Evolutionary conservation across 2,329 filamentous ascomycete species (phyloP), one percentile per base, ranked within the genome.

Genomic region (Pseudogymnoascus destructans): DNA sequence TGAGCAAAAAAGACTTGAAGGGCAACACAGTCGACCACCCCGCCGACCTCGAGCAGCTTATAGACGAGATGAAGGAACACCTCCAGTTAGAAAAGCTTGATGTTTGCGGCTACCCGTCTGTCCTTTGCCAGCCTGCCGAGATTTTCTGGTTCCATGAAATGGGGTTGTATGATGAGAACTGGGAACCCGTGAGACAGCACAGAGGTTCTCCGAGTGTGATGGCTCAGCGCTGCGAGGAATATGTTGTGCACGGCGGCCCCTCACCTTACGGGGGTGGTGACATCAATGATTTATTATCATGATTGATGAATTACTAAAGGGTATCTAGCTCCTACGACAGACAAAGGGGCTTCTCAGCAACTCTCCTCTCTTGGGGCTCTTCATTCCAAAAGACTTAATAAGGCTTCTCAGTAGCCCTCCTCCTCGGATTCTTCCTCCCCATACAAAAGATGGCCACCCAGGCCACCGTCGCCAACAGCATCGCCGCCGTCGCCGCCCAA

Each of bases 401-500:
- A 13, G 46, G 46, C 25, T 52, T 52, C 25, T 52, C 46, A 11
- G 2, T 3, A 30, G 15, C 46, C 9, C 23, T 7, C 13, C 46
- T 52, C 36, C 46, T 61, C 32, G 40, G 52, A 32, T 63, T 61
- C 58, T 61, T 63, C 19, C 63, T 64, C 1, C 63, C 64, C n/a
- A 67, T 49, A 55, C 59, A 65, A 46, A 65, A 71, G 49, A 66
- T 64, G 1, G 59, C 62, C 8, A 65, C 59, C 64, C 70, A 70
- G 7, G 67, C 59, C 13, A 65, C 13, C 11, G 32, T 38, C 2
- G 69, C 70, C 0, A 62, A 15, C n/a, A 75, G 66, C 72, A 77
- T 73, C 2, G 74, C 57, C 0, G 62, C 74, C 0, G 77, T 77
- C 0, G 79, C 75, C 1, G 76, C 75, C 82, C 82, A 85, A 1